Percentiles rank a stretch among this genome's conserved stretches.
Conservation (phyloP, 345 rosid species). For the Gossypioides kirkii region DNA sequence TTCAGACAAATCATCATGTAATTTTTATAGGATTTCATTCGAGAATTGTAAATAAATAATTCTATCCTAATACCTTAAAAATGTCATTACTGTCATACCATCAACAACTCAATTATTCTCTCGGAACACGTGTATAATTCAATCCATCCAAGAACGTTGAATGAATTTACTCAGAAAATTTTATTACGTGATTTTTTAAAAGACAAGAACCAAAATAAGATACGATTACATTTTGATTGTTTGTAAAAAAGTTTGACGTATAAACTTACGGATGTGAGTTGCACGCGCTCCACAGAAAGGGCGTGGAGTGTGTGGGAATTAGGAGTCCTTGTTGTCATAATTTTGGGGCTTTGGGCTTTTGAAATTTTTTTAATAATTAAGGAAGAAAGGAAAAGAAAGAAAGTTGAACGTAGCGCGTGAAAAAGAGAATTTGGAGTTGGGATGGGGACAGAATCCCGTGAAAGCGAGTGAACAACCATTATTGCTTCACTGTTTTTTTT, state of each 20-base stretch:
- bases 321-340: constrained; percentile 1
- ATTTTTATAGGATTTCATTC: no score
- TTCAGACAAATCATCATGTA: no score
- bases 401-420: not conserved
- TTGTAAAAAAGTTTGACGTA: not conserved
- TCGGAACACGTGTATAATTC: no score
- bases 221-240: no score
- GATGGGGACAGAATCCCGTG: constrained; percentile 6
- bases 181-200: no score
- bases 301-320: not conserved
- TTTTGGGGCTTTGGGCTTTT: not conserved
- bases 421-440: not conserved
- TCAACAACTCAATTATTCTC: no score
- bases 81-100: no score
- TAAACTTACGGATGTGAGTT: not conserved
- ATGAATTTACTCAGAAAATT: no score
- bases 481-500: not conserved
- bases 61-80: no score
- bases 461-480: not conserved
- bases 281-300: not conserved
- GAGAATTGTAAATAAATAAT: no score
- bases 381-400: not conserved
- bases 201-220: no score
- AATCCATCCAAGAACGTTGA: no score
- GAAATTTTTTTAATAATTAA: not conserved